Percentiles rank a stretch among this genome's conserved stretches.
Evolutionary conservation across 371 early-diverging fungal genomes (phyloP).

Genomic region (Mucor irregularis): DNA sequence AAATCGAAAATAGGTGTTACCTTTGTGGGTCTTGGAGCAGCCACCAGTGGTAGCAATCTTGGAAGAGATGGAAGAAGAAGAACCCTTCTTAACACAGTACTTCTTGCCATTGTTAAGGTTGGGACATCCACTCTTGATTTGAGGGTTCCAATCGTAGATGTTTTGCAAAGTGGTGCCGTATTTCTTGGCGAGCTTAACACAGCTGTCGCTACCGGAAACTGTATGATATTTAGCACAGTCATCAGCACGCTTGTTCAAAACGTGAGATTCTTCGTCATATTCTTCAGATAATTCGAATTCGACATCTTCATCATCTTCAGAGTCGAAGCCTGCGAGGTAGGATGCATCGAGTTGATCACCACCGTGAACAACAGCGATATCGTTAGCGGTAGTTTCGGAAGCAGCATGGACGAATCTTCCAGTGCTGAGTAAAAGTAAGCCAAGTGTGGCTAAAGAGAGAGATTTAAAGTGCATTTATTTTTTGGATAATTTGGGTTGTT

Average conservation of each 20-base stretch:
- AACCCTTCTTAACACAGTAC: conserved; percentile 34
- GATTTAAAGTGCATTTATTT: conserved; percentile 25
- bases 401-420: conserved; percentile 12
- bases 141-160: conserved; percentile 38
- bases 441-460: conserved; percentile 27
- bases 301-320: conserved; percentile 19
- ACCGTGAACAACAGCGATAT: conserved; percentile 4
- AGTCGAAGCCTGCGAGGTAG: conserved; percentile 30
- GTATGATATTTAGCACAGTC: conserved; percentile 22
- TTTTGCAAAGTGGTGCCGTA: conserved; percentile 27
- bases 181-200: conserved; percentile 34
- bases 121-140: conserved; percentile 34
- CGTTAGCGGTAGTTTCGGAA: background rate
- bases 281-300: conserved; percentile 36
- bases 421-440: conserved; percentile 20
- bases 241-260: conserved; percentile 16
- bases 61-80: background rate
- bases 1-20: too few species aligned
- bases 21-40: conserved; percentile 9
- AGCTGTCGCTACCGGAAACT: conserved; percentile 39
- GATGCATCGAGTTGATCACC: conserved; percentile 5
- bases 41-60: background rate
- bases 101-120: conserved; percentile 43
- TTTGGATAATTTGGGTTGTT: background rate
- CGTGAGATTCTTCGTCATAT: conserved; percentile 1